These are phyloP conservation scores for Holtermannia corniformis DNA, from an alignment of 768 basidiomycete species.

Conservation along the genomic window DNA sequence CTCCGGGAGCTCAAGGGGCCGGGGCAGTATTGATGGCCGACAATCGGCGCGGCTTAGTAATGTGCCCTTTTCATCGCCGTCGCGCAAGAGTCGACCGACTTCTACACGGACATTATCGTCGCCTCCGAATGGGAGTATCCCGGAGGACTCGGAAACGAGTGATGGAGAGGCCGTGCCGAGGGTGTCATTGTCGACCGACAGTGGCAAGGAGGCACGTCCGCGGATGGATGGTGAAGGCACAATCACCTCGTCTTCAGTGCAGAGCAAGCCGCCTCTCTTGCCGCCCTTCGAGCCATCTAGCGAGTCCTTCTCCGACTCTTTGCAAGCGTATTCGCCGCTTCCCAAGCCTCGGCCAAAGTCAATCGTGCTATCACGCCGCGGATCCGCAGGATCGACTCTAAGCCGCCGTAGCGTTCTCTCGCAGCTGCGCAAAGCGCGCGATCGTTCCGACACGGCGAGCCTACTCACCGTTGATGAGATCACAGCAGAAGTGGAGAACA, in stretches of 20 bases:
- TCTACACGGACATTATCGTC: slow-evolving; percentile 15
- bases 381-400: slow-evolving; percentile 25
- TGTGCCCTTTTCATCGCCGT: slow-evolving; percentile 13
- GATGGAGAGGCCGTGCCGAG: slow-evolving; percentile 20
- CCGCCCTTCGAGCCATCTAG: slow-evolving; percentile 43
- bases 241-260: slow-evolving; percentile 13
- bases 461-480: slow-evolving; percentile 96
- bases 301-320: slow-evolving; percentile 72
- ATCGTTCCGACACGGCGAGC: slow-evolving; percentile 78
- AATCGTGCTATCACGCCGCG: slow-evolving; percentile 30
- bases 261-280: slow-evolving; percentile 30
- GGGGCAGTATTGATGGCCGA: background rate
- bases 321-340: slow-evolving; percentile 34
- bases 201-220: slow-evolving; percentile 12
- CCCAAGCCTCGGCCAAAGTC: slow-evolving; percentile 46
- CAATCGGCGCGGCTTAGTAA: background rate
- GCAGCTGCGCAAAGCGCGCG: slow-evolving; percentile 43
- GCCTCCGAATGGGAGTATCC: slow-evolving; percentile 28
- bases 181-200: slow-evolving; percentile 35
- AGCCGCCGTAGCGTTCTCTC: slow-evolving; percentile 55
- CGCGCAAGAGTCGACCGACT: slow-evolving; percentile 11
- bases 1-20: background rate
- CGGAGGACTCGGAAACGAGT: slow-evolving; percentile 24
- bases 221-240: slow-evolving; percentile 27
- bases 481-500: slow-evolving; percentile 77